A percentile compares a stretch with the other conserved stretches of the same genome.
phyloP scores from a whole-genome alignment of 352 stramenopile genomes.

The Globisporangium spinosum region DNA sequence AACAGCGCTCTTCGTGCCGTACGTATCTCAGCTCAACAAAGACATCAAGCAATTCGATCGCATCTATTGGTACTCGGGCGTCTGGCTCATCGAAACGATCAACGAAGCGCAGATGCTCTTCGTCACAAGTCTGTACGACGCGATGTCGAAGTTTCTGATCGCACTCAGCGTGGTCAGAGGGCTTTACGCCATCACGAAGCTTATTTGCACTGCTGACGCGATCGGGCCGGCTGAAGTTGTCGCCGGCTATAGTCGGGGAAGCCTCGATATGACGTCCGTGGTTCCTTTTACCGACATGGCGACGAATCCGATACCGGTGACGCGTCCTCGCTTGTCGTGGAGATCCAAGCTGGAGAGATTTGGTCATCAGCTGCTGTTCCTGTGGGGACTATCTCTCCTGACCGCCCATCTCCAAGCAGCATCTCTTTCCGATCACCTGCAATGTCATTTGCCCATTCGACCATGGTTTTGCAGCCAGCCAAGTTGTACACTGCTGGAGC shows the following conservation, averaged over 20 bases:
- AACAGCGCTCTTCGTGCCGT: conserved; percentile 20
- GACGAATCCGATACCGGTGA: neutral
- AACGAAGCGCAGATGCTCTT: conserved; percentile 25
- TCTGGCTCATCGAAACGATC: conserved; percentile 23
- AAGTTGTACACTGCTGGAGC: conserved; percentile 26
- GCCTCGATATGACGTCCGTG: neutral
- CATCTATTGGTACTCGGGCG: conserved; percentile 21
- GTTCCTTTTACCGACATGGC: neutral
- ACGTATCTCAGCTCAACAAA: conserved; percentile 15
- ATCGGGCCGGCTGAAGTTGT: too few species aligned
- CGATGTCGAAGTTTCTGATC: conserved; percentile 23
- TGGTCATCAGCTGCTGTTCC: conserved; percentile 9
- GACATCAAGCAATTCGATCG: conserved; percentile 13
- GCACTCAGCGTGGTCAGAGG: conserved; percentile 24
- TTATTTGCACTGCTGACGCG: conserved; percentile 4
- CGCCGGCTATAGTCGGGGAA: neutral
- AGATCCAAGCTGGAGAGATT: conserved; percentile 8
- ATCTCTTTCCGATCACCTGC: neutral
- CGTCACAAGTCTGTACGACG: conserved; percentile 18
- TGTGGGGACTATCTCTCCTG: conserved; percentile 21
- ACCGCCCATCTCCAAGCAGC: conserved; percentile 18
- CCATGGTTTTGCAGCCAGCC: conserved; percentile 23
- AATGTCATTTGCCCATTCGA: conserved; percentile 22
- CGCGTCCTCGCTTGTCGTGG: neutral
- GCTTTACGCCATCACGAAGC: conserved; percentile 19